Conservation (phyloP, 1,284 basidiomycete genomes). For the Ceratobasidium sp. region DNA sequence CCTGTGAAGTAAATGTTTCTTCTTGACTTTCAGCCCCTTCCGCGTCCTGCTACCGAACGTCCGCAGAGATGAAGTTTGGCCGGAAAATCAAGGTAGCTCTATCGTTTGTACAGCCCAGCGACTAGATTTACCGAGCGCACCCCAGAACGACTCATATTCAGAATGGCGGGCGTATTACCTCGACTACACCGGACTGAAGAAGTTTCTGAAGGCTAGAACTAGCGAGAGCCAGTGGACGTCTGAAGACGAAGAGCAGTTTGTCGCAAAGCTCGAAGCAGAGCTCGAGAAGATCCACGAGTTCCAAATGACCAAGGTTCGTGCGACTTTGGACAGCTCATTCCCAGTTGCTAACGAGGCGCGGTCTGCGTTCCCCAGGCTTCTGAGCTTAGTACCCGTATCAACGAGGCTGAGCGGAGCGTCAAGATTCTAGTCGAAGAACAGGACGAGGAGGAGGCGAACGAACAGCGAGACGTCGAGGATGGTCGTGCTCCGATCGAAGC, state of each 20-base stretch:
- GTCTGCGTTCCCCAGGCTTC: slow-evolving; percentile 62
- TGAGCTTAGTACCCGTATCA: slow-evolving; percentile 82
- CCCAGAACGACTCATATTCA: slow-evolving; percentile 80
- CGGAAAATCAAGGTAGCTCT: slow-evolving; percentile 76
- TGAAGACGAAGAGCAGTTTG: slow-evolving; percentile 83
- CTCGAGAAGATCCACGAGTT: slow-evolving; percentile 97
- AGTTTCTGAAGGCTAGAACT: slow-evolving; percentile 83
- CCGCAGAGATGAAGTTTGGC: slow-evolving; percentile 79
- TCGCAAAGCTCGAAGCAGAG: slow-evolving; percentile 79
- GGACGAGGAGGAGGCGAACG: slow-evolving; percentile 61
- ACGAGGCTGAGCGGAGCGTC: slow-evolving; percentile 80
- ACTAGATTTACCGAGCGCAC: slow-evolving; percentile 20
- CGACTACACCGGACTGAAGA: slow-evolving; percentile 88
- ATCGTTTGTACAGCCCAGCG: slow-evolving; percentile 47
- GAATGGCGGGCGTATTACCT: slow-evolving; percentile 93
- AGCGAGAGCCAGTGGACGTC: slow-evolving; percentile 71
- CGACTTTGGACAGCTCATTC: background rate
- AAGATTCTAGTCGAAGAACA: slow-evolving; percentile 69
- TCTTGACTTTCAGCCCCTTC: background rate
- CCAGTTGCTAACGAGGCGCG: background rate
- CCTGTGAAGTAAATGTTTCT: slow-evolving; percentile 10
- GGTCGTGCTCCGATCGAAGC: slow-evolving; percentile 46
- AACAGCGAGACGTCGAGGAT: slow-evolving; percentile 60
- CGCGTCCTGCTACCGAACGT: background rate
- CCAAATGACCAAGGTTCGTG: slow-evolving; percentile 83